Base-by-base conservation (phyloP, 83 land plant species). In the Diphasiastrum complanatum region DNA sequence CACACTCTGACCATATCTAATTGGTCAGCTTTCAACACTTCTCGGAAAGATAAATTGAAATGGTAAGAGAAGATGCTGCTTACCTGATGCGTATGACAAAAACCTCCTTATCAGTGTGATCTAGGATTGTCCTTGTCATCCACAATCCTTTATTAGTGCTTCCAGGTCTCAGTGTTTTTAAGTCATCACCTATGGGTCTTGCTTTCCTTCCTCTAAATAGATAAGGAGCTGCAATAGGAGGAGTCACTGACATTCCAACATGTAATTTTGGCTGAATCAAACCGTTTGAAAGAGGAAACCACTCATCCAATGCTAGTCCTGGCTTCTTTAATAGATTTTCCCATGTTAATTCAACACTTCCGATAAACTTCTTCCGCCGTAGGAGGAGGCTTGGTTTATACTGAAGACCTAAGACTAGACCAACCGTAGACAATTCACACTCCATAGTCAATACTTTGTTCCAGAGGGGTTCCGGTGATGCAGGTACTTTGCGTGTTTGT, bases 181-280 rank as follows among this genome's bases (percentile, higher is more conserved):
- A 38, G 40, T 23, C 11, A 47, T 66, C 69, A 20, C 54, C 65
- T 5, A 60, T 52, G 33, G 67, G 36, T 1, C 24, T 57, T 11
- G 25, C 47, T 1, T 36, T 64, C 61, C 49, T 24, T 59, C 61
- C 43, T n/a, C 67, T 59, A 26, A 66, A 23, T 26, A 66, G 47
- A 32, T 55, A 47, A 20, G 63, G 69, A 0, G 51, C 30, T 16
- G 32, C 10, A 0, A 34, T 33, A 11, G 63, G 41, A 23, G 69
- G 69, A 11, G 69, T 66, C 23, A 66, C 29, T 16, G 69, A 66
- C 26, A 56, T 47, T 2, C n/a, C n/a, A n/a, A n/a, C n/a, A n/a
- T n/a, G n/a, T n/a, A n/a, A 47, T 45, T 48, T 8, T 38, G 50
- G 19, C 51, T 16, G 22, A 45, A 27, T 50, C 47, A 61, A 20